phyloP scores from a whole-genome alignment of 768 basidiomycete genomes.

The Dentipellis sp. region DNA sequence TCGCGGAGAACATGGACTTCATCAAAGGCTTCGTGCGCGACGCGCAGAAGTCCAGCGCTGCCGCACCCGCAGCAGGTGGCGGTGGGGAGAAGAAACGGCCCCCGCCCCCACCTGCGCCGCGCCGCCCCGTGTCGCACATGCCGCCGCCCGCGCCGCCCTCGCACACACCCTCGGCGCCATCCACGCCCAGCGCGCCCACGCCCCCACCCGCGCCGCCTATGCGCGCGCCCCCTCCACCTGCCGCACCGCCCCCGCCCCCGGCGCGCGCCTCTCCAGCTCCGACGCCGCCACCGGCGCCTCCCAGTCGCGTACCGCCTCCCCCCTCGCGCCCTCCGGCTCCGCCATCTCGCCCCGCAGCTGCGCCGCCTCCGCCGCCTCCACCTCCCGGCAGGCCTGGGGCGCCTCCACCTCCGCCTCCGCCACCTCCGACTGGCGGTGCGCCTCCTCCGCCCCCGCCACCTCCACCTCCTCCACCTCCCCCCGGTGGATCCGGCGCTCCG shows the following conservation, averaged over 20 bases:
- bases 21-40: conserved; percentile 76
- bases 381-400: conserved; percentile 15
- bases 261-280: conserved; percentile 18
- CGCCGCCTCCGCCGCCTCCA: conserved; percentile 20
- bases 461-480: conserved; percentile 19
- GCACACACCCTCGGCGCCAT: conserved; percentile 20
- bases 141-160: conserved; percentile 28
- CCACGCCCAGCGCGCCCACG: conserved; percentile 22
- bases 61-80: neutral
- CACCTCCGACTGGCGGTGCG: conserved; percentile 14
- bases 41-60: conserved; percentile 6
- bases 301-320: conserved; percentile 26
- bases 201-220: conserved; percentile 17
- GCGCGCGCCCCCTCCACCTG: conserved; percentile 23
- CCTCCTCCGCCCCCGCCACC: conserved; percentile 21
- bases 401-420: conserved; percentile 27
- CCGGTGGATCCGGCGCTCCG: conserved; percentile 17
- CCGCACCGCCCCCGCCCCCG: conserved; percentile 19
- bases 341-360: conserved; percentile 14
- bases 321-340: conserved; percentile 14
- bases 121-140: conserved; percentile 23
- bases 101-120: conserved; percentile 28
- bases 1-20: conserved; percentile 77
- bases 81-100: conserved; percentile 20
- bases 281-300: conserved; percentile 24